A percentile compares a stretch with the other conserved stretches of the same genome.
Conservation (phyloP, 225 moss, liverwort and hornwort genomes). For the Sphagnum tenellum region DNA sequence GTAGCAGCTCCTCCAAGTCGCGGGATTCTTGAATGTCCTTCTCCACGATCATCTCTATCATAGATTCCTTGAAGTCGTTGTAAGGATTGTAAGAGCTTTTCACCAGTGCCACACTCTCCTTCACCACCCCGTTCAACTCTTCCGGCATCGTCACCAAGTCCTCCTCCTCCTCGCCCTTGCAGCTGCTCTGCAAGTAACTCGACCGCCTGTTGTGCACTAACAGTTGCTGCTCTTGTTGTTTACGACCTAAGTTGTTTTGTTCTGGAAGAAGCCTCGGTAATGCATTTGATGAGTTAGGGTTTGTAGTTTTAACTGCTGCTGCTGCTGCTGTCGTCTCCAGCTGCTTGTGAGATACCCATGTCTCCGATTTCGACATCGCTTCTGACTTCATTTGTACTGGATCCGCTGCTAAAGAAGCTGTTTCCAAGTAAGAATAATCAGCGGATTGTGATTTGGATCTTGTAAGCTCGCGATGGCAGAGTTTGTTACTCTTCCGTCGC, state of each 20-base stretch:
- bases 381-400: too few species aligned
- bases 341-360: too few species aligned
- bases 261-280: neutral
- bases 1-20: conserved; percentile 74
- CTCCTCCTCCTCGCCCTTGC: conserved; percentile 27
- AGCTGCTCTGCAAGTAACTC: conserved; percentile 22
- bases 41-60: conserved; percentile 87
- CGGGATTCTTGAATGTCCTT: conserved; percentile 62
- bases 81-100: conserved; percentile 79
- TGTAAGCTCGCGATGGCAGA: too few species aligned
- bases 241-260: too few species aligned
- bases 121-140: conserved; percentile 18
- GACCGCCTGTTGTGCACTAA: conserved; percentile 29
- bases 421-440: too few species aligned
- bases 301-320: too few species aligned
- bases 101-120: conserved; percentile 70
- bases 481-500: too few species aligned
- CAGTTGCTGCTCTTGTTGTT: conserved; percentile 8
- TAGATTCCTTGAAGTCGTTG: conserved; percentile 72
- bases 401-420: too few species aligned
- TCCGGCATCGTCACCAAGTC: neutral
- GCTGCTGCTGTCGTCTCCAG: too few species aligned
- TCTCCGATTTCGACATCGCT: too few species aligned
- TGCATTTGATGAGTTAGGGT: too few species aligned
- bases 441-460: too few species aligned